Conservation (phyloP, 2,329 filamentous ascomycete species). For the Penicillium nordicum region DNA sequence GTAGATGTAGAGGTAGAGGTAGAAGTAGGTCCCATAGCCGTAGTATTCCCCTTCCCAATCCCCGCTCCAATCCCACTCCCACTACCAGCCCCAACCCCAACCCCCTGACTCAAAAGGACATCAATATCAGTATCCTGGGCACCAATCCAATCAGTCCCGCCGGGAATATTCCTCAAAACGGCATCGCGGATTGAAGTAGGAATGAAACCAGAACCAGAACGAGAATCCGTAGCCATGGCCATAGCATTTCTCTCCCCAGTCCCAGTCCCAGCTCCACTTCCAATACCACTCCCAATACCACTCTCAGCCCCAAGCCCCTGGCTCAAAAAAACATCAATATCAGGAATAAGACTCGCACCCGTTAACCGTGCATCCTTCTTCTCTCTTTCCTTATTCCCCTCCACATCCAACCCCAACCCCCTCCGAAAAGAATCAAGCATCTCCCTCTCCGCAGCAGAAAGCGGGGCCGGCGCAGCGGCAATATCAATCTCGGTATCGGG, state of each 20-base stretch:
- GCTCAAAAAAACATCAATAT: constrained; percentile 31
- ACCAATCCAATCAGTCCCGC: constrained; percentile 32
- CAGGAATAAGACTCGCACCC: constrained; percentile 31
- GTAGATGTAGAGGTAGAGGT: neutral
- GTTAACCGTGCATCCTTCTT: constrained; percentile 17
- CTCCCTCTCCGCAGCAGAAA: constrained; percentile 27
- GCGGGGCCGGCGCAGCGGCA: constrained; percentile 12
- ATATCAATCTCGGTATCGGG: constrained; percentile 19
- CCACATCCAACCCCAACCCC: constrained; percentile 5
- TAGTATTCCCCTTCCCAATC: neutral
- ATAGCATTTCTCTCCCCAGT: neutral
- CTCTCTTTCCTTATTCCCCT: too few species aligned
- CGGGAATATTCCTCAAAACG: constrained; percentile 31
- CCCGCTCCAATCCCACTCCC: neutral
- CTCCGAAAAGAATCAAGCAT: constrained; percentile 32
- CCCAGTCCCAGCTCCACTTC: neutral
- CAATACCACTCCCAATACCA: neutral
- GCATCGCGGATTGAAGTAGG: constrained; percentile 27
- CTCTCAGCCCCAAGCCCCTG: neutral
- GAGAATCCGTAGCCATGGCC: neutral
- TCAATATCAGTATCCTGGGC: constrained; percentile 39
- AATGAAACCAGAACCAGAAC: neutral
- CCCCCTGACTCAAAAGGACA: constrained; percentile 21
- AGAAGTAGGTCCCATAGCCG: neutral
- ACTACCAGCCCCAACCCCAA: neutral